phyloP scores from a whole-genome alignment of 805 yeast species.

The Tetrapisispora arboricola region DNA sequence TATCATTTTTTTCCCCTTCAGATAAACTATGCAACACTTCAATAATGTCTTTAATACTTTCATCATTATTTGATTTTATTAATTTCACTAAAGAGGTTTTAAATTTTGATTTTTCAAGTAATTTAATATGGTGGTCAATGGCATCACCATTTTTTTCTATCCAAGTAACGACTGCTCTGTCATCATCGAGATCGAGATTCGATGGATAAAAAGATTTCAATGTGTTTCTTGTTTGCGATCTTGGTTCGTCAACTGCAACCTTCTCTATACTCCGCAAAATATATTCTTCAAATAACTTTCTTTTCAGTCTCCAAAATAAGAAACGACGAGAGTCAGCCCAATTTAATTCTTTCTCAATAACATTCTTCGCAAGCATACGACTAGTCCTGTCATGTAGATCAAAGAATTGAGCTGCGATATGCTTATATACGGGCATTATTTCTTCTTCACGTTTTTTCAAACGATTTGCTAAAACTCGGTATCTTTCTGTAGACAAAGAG shows the following conservation, averaged over 20 bases:
- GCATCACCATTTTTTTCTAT: slow-evolving; percentile 65
- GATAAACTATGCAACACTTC: slow-evolving; percentile 44
- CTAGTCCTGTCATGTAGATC: slow-evolving; percentile 96
- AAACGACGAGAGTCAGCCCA: slow-evolving; percentile 85
- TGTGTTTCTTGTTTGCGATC: slow-evolving; percentile 76
- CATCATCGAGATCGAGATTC: slow-evolving; percentile 57
- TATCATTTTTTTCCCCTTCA: slow-evolving; percentile 42
- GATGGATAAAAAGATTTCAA: slow-evolving; percentile 78
- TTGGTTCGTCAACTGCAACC: slow-evolving; percentile 45
- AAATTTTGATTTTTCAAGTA: slow-evolving; percentile 53
- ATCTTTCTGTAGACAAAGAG: slow-evolving; percentile 51
- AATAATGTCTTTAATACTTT: slow-evolving; percentile 43
- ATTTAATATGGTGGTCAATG: slow-evolving; percentile 49
- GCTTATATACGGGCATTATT: slow-evolving; percentile 81
- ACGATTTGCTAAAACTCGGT: slow-evolving; percentile 51
- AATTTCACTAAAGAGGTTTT: slow-evolving; percentile 53
- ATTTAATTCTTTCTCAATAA: slow-evolving; percentile 71
- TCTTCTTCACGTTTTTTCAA: slow-evolving; percentile 68
- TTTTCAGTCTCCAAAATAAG: slow-evolving; percentile 98
- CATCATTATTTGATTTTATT: slow-evolving; percentile 42
- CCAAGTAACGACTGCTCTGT: slow-evolving; percentile 72
- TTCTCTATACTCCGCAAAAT: slow-evolving; percentile 62
- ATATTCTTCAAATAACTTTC: slow-evolving; percentile 89
- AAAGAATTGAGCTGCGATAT: slow-evolving; percentile 90
- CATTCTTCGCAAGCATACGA: slow-evolving; percentile 93